Conservation (phyloP, 163 green algal genomes). For the Picocystis sp. region DNA sequence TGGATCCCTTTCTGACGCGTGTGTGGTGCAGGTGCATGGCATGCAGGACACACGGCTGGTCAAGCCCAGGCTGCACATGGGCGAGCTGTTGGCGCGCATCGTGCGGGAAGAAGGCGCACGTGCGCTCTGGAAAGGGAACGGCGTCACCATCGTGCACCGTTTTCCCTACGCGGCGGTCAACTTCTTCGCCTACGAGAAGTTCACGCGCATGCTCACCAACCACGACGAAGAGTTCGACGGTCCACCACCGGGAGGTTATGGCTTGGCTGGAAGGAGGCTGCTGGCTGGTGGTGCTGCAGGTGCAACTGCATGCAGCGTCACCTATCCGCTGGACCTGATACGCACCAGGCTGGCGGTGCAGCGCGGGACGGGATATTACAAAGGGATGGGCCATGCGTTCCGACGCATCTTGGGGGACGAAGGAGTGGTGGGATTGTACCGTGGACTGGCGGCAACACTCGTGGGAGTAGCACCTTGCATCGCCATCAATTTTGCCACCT, state of each 20-base stretch:
- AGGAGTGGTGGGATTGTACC: background rate
- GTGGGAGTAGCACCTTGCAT: no score
- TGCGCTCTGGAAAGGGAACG: constrained; percentile 52
- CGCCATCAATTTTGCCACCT: no score
- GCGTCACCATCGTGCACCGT: constrained; percentile 54
- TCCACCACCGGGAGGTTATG: no score
- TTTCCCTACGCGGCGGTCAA: constrained; percentile 62
- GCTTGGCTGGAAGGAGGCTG: constrained; percentile 5
- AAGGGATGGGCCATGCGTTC: background rate
- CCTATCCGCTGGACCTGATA: constrained; percentile 23
- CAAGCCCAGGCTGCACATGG: no score
- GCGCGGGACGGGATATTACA: background rate
- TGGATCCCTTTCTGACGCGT: no score
- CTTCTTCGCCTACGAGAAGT: constrained; percentile 29
- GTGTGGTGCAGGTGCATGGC: no score
- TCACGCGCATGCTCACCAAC: constrained; percentile 14
- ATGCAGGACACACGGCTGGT: no score
- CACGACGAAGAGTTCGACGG: no score
- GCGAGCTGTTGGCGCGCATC: no score
- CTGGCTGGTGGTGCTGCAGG: constrained; percentile 19
- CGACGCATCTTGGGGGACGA: background rate
- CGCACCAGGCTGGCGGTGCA: constrained; percentile 19
- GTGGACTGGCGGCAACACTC: background rate
- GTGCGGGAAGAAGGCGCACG: no score
- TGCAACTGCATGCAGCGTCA: constrained; percentile 16